Conservation (phyloP, 352 stramenopile genomes). For the Blastocystis sp. region DNA sequence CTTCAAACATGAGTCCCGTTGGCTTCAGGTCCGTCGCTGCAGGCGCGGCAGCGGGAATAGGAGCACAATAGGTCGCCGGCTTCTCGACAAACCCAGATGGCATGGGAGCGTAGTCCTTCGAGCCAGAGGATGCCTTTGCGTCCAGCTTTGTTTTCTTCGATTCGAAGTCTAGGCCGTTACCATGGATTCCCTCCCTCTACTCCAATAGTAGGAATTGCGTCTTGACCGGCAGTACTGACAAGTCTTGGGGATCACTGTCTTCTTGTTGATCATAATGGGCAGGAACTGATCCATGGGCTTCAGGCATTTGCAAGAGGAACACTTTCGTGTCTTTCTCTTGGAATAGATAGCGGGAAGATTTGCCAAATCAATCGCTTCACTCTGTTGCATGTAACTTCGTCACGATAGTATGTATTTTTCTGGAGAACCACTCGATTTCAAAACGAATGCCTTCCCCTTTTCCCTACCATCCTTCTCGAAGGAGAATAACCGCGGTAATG, state of each 20-base stretch:
- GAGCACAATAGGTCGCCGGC: background rate
- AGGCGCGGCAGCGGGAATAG: background rate
- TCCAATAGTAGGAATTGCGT: slow-evolving; percentile 66
- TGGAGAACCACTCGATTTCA: background rate
- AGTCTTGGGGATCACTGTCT: slow-evolving; percentile 62
- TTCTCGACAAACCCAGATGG: slow-evolving; percentile 42
- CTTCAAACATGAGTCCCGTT: background rate
- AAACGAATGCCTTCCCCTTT: background rate
- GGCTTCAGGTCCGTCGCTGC: background rate
- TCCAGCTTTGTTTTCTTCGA: slow-evolving; percentile 58
- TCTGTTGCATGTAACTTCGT: background rate
- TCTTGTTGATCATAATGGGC: slow-evolving; percentile 66
- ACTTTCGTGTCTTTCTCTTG: slow-evolving; percentile 62
- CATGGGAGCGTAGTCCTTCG: slow-evolving; percentile 21
- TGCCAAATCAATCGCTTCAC: slow-evolving; percentile 14
- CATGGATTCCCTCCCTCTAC: background rate
- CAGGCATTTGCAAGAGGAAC: slow-evolving; percentile 67
- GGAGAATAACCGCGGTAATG: background rate
- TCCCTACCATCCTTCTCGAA: background rate
- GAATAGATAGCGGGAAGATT: slow-evolving; percentile 57
- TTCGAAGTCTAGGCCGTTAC: slow-evolving; percentile 53
- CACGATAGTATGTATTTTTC: background rate
- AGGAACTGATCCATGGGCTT: slow-evolving; percentile 67
- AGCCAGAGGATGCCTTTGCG: background rate
- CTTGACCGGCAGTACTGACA: slow-evolving; percentile 57